Evolutionary conservation across 108 stramenopile genomes (phyloP), one percentile per base, ranked within the genome.

Genomic region (Seminavis robusta): DNA sequence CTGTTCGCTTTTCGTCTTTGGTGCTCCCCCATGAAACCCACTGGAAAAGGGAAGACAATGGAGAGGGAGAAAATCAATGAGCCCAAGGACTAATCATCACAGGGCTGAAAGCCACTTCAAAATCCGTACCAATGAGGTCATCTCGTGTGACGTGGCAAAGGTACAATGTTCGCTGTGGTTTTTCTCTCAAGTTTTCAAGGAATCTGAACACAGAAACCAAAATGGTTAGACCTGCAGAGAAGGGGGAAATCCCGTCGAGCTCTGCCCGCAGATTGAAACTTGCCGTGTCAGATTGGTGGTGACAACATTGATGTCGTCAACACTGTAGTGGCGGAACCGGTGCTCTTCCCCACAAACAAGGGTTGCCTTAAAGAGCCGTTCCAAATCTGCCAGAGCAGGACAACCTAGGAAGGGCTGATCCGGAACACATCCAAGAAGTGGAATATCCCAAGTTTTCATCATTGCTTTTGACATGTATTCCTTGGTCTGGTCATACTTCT

Each of bases 391-490:
- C 26, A 96, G 33, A 2, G 86, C 81, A 0, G 93, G 93, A 48
- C 85, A 76, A 0, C 90, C 92, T 33, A 96, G 65, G 59, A 83
- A 96, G 1, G 92, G 83, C 16, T 86, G 72, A 66, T 95, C 94
- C 0, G 96, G 96, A 23, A 97, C 80, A n/a, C 85, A 73, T 4
- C 94, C 96, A n/a, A 97, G 51, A n/a, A 97, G 56, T 0, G 94
- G 94, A 32, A 90, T 77, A 31, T 55, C 78, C 87, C 87, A 88
- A 33, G 61, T 50, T 17, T 74, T 33, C 23, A 67, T 36, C 45
- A 89, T 64, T 8, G 81, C 86, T 52, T 83, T 84, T 33, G 46
- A 47, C 30, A 88, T 52, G 59, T 86, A 88, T 17, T 73, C 39
- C 21, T 75, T 59, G 15, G 87, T 87, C 65, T 84, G 86, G 0